A percentile compares a stretch with the other conserved stretches of the same genome.
Conservation (phyloP, 345 rosid species). For the Chamaenerion angustifolium region DNA sequence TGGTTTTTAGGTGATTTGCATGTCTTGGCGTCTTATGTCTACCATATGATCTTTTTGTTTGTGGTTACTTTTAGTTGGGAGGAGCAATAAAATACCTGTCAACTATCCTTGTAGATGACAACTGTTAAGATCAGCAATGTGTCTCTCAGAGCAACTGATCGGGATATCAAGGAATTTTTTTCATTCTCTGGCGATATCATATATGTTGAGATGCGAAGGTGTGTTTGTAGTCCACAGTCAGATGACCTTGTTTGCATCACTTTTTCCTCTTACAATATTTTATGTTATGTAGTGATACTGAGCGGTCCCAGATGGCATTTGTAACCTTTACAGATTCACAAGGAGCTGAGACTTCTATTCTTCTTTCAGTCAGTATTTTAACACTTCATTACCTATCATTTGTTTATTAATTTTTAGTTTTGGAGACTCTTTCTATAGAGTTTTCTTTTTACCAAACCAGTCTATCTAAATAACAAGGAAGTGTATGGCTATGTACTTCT, state of each 20-base stretch:
- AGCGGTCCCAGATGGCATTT: conserved; percentile 54
- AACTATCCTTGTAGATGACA: conserved; percentile 19
- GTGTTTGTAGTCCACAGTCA: conserved; percentile 2
- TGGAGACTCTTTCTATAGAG: too few species aligned
- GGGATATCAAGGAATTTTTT: conserved; percentile 78
- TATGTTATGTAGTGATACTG: conserved; percentile 24
- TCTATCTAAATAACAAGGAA: too few species aligned
- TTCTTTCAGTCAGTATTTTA: conserved; percentile 47
- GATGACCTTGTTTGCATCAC: neutral
- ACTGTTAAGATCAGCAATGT: conserved; percentile 70
- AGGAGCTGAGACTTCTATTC: conserved; percentile 87
- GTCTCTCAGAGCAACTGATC: conserved; percentile 56
- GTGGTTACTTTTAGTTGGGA: too few species aligned
- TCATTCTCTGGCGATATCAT: conserved; percentile 86
- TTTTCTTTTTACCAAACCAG: too few species aligned
- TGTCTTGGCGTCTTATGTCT: too few species aligned
- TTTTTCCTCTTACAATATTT: neutral
- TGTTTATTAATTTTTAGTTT: neutral
- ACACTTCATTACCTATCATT: neutral
- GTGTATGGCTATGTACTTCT: too few species aligned
- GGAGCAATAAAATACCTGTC: too few species aligned
- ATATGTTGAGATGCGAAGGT: conserved; percentile 54
- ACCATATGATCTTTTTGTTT: too few species aligned
- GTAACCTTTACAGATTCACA: conserved; percentile 81
- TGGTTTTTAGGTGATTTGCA: too few species aligned